Evolutionary conservation across 148 eudicot species (phyloP).

Genomic region (Rhododendron mucronatum): DNA sequence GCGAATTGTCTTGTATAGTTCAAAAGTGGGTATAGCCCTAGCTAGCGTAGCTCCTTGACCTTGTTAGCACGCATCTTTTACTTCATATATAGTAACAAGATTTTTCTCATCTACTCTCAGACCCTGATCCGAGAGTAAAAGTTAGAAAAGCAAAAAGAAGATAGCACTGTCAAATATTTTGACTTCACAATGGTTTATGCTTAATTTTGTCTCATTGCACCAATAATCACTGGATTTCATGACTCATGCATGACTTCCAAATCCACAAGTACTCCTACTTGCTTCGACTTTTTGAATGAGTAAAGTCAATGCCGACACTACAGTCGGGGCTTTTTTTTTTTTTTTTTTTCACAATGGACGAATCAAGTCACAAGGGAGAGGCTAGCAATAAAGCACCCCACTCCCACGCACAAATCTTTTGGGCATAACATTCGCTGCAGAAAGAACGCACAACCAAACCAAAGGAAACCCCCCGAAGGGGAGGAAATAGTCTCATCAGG

Average conservation of each 20-base stretch:
- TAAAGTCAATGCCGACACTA: background rate
- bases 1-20: too few relatives aligned
- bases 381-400: too few relatives aligned
- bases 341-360: too few relatives aligned
- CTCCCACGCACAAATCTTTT: too few relatives aligned
- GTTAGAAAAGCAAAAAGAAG: background rate
- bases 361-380: too few relatives aligned
- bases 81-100: too few relatives aligned
- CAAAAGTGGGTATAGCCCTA: background rate
- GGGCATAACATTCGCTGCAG: too few relatives aligned
- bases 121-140: background rate
- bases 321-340: background rate
- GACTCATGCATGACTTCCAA: background rate
- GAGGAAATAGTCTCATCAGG: too few relatives aligned
- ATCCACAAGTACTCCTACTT: background rate
- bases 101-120: background rate
- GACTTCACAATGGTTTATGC: background rate
- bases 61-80: too few relatives aligned
- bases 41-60: too few relatives aligned
- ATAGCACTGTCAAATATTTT: background rate
- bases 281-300: background rate
- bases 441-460: too few relatives aligned
- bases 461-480: too few relatives aligned
- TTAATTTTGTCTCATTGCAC: background rate
- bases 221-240: background rate